phyloP scores from a whole-genome alignment of 495 filamentous ascomycete genomes.

The Pyrenopolyporus hunteri region DNA sequence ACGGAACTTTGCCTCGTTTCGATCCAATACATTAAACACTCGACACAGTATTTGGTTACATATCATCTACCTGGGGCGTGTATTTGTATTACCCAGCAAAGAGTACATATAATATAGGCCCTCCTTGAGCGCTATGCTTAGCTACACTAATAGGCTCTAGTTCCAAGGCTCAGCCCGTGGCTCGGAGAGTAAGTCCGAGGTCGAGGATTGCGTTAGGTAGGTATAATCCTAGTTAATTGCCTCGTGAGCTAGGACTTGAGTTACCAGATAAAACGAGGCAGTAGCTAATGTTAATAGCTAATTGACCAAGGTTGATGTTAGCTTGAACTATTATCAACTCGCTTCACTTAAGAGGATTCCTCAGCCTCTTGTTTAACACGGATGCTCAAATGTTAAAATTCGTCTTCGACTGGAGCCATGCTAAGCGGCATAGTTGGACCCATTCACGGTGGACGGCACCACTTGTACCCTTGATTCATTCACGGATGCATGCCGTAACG shows the following conservation, averaged over 20 bases:
- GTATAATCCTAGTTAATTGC: background rate
- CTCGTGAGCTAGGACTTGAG: no score
- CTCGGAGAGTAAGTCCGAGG: slow-evolving; percentile 2
- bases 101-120: no score
- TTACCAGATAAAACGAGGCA: no score
- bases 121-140: slow-evolving; percentile 3
- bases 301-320: background rate
- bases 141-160: slow-evolving; percentile 10
- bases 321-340: slow-evolving; percentile 21
- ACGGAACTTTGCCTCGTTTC: slow-evolving; percentile 18
- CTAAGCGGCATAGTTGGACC: slow-evolving; percentile 17
- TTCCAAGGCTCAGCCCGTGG: slow-evolving; percentile 31
- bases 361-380: slow-evolving; percentile 23
- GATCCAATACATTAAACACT: slow-evolving; percentile 12
- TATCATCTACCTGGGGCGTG: no score
- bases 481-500: slow-evolving; percentile 25
- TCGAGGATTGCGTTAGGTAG: slow-evolving; percentile 11
- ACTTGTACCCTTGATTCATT: slow-evolving; percentile 19
- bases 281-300: no score
- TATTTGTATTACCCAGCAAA: no score
- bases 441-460: slow-evolving; percentile 21
- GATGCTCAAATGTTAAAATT: background rate
- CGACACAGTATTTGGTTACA: slow-evolving; percentile 13
- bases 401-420: slow-evolving; percentile 4
- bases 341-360: slow-evolving; percentile 8